Conservation (phyloP, 2,329 filamentous ascomycete species). For the Rhytidhysteron rufulum region DNA sequence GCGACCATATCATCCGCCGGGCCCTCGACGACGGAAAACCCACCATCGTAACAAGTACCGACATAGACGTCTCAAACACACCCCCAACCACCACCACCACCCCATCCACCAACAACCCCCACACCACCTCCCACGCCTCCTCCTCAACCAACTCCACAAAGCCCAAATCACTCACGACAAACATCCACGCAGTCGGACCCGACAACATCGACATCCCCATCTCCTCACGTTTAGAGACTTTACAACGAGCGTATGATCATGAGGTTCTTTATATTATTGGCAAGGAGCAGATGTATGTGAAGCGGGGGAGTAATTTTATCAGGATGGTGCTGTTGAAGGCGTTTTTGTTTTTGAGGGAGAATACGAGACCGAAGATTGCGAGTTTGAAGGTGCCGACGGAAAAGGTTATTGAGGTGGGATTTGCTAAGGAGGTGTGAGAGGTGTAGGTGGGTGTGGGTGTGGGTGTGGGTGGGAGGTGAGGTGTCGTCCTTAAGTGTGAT, state of each 20-base stretch:
- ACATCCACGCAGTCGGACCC: neutral
- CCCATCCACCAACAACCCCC: constrained; percentile 3
- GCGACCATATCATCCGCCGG: constrained; percentile 31
- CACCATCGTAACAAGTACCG: constrained; percentile 5
- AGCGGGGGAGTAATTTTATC: constrained; percentile 37
- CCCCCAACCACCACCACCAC: neutral
- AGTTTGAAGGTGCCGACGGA: constrained; percentile 59
- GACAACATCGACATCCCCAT: constrained; percentile 14
- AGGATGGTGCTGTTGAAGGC: constrained; percentile 48
- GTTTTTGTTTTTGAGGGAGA: constrained; percentile 65
- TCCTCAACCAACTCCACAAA: constrained; percentile 9
- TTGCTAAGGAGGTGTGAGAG: constrained; percentile 60
- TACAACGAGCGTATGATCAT: constrained; percentile 44
- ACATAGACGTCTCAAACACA: constrained; percentile 2
- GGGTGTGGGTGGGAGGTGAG: too few species aligned
- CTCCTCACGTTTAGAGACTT: constrained; percentile 22
- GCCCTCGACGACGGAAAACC: constrained; percentile 21
- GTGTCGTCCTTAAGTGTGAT: too few species aligned
- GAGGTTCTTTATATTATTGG: constrained; percentile 54
- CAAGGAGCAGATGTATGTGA: constrained; percentile 46
- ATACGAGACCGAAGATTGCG: constrained; percentile 63
- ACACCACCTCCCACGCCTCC: neutral
- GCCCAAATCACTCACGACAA: too few species aligned
- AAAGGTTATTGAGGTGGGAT: constrained; percentile 64
- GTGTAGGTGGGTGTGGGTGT: neutral